Percentiles rank a stretch among this genome's conserved stretches.
These are phyloP conservation scores for Phylloboletellus chloephorus DNA, from an alignment of 1,284 basidiomycete genomes.

Conservation along the genomic window DNA sequence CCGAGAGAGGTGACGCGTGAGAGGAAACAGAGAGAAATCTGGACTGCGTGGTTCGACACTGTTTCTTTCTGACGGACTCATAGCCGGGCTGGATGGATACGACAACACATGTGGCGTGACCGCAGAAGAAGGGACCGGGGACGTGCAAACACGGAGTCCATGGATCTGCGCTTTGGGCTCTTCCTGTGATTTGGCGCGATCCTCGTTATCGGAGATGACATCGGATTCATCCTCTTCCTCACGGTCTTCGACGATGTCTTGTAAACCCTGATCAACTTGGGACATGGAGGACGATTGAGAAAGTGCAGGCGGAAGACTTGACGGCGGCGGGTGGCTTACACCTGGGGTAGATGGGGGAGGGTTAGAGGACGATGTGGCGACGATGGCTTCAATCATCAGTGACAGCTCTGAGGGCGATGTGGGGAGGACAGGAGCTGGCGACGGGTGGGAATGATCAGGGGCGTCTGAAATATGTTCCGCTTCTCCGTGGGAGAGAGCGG, in stretches of 20 bases:
- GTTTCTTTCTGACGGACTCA: slow-evolving; percentile 20
- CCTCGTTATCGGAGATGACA: slow-evolving; percentile 11
- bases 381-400: slow-evolving; percentile 27
- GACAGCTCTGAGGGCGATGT: slow-evolving; percentile 10
- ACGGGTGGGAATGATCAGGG: not conserved
- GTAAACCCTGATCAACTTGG: slow-evolving; percentile 35
- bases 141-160: slow-evolving; percentile 55
- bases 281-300: slow-evolving; percentile 25
- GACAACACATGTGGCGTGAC: slow-evolving; percentile 19
- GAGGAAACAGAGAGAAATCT: slow-evolving; percentile 13
- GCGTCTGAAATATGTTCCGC: slow-evolving; percentile 2
- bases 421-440: not conserved
- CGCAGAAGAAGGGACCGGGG: slow-evolving; percentile 24
- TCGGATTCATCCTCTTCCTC: slow-evolving; percentile 35
- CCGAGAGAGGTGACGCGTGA: slow-evolving; percentile 25
- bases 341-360: slow-evolving; percentile 27
- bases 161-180: slow-evolving; percentile 43
- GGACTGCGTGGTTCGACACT: slow-evolving; percentile 23
- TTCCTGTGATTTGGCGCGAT: slow-evolving; percentile 8
- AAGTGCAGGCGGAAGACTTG: slow-evolving; percentile 34
- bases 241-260: slow-evolving; percentile 51
- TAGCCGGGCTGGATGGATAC: slow-evolving; percentile 25
- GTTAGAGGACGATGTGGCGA: slow-evolving; percentile 33
- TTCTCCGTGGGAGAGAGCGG: not conserved
- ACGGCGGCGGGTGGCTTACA: slow-evolving; percentile 33